phyloP scores from a whole-genome alignment of 768 basidiomycete genomes.

The Pholiota microspora region DNA sequence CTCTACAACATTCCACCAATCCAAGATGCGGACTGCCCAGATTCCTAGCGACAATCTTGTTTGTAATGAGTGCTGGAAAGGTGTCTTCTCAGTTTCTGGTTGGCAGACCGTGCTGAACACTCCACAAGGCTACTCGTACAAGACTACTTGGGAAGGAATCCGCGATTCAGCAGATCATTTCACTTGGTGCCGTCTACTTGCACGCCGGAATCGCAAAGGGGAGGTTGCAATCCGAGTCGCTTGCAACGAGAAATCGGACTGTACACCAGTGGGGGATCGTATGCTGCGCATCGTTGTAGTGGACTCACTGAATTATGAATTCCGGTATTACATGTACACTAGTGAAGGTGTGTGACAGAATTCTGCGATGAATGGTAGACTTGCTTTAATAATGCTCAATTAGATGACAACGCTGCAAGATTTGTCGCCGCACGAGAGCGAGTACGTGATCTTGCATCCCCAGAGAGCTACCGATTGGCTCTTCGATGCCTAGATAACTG shows the following conservation, averaged over 20 bases:
- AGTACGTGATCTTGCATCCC: not conserved
- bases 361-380: not conserved
- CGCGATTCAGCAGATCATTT: not conserved
- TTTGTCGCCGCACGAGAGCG: not conserved
- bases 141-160: conserved; percentile 2
- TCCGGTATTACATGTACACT: not conserved
- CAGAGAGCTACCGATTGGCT: not conserved
- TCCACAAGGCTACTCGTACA: conserved; percentile 6
- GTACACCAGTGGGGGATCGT: not conserved
- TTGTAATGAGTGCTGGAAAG: conserved; percentile 3
- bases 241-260: not conserved
- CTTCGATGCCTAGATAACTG: not conserved
- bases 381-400: not conserved
- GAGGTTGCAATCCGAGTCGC: not conserved
- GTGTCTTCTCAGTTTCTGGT: not conserved
- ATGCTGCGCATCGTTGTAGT: not conserved
- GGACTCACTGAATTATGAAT: too few relatives aligned
- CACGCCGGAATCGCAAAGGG: not conserved
- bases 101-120: conserved; percentile 7
- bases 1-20: too few relatives aligned
- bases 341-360: not conserved
- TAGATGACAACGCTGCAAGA: not conserved
- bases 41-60: not conserved
- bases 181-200: conserved; percentile 10
- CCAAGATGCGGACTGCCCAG: too few relatives aligned